phyloP scores from a whole-genome alignment of 768 basidiomycete genomes.

The Butyriboletus loyo region DNA sequence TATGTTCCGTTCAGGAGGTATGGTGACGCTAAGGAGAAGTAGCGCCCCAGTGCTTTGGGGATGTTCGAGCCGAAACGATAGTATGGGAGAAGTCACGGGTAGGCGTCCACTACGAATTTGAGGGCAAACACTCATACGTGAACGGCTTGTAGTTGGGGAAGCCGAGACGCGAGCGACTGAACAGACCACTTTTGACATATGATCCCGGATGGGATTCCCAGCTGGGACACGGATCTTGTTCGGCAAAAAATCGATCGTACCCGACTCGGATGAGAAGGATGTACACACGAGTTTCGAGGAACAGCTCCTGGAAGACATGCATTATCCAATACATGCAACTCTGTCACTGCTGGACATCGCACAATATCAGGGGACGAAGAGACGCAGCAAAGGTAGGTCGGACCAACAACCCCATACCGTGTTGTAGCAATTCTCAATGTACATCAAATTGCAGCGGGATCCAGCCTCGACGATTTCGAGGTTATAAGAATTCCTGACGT shows the following conservation, averaged over 20 bases:
- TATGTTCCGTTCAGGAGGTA: not conserved
- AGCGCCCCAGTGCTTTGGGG: constrained; percentile 8
- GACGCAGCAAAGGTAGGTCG: not conserved
- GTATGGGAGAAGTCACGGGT: constrained; percentile 16
- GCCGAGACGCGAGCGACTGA: constrained; percentile 8
- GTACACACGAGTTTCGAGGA: not conserved
- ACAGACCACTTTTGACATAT: constrained; percentile 10
- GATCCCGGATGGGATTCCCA: constrained; percentile 27
- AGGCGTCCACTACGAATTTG: not conserved
- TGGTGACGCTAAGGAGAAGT: constrained; percentile 20
- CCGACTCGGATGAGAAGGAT: not conserved
- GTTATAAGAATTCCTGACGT: constrained; percentile 20
- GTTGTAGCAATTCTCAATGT: not conserved
- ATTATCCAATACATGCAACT: not conserved
- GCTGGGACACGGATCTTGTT: constrained; percentile 15
- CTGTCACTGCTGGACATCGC: constrained; percentile 11
- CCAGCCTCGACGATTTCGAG: constrained; percentile 20
- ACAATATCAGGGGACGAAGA: not conserved
- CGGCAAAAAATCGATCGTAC: not conserved
- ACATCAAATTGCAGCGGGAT: constrained; percentile 6
- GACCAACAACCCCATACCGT: not conserved
- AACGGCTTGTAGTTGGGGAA: constrained; percentile 6
- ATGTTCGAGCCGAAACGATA: not conserved
- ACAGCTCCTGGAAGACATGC: not conserved
- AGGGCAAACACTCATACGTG: not conserved